Percentiles rank a stretch among this genome's conserved stretches.
These are phyloP conservation scores for Aspergillus ustus DNA, from an alignment of 2,329 filamentous ascomycete species.

Conservation along the genomic window DNA sequence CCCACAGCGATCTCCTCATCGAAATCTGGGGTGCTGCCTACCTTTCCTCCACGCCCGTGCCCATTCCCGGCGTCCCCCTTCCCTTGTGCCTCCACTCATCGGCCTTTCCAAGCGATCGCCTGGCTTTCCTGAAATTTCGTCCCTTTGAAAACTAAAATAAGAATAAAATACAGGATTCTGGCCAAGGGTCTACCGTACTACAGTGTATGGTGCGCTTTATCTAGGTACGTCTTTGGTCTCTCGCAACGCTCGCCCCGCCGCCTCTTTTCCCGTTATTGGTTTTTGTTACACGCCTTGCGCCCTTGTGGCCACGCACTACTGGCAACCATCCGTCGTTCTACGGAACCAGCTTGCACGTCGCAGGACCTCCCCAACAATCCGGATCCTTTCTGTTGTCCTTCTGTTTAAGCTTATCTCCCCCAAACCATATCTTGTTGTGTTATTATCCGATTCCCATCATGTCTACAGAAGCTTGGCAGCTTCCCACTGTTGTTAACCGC, in stretches of 20 bases:
- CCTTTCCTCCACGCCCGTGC: conserved; percentile 30
- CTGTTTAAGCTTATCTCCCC: conserved; percentile 16
- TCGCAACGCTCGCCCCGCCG: conserved; percentile 20
- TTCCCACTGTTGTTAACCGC: conserved; percentile 13
- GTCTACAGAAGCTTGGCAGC: conserved; percentile 12
- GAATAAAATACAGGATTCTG: conserved; percentile 28
- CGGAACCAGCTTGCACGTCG: conserved; percentile 28
- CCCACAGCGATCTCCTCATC: conserved; percentile 13
- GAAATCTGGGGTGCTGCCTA: conserved; percentile 21
- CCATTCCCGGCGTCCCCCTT: conserved; percentile 30
- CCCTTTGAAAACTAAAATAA: conserved; percentile 19
- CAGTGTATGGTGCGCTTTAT: conserved; percentile 26
- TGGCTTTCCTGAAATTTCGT: conserved; percentile 14
- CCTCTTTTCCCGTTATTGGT: conserved; percentile 24
- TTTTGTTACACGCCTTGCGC: conserved; percentile 26
- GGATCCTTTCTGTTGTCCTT: not conserved
- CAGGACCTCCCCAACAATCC: conserved; percentile 14
- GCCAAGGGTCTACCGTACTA: conserved; percentile 19
- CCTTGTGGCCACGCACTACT: conserved; percentile 35
- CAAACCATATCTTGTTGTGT: not conserved
- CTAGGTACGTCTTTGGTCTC: conserved; percentile 31
- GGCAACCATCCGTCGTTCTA: conserved; percentile 27
- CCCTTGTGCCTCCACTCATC: conserved; percentile 34
- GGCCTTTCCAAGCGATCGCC: conserved; percentile 25
- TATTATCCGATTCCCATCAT: conserved; percentile 14